Conservation (phyloP, 2,329 filamentous ascomycete species). For the Monilinia aucupariae region DNA sequence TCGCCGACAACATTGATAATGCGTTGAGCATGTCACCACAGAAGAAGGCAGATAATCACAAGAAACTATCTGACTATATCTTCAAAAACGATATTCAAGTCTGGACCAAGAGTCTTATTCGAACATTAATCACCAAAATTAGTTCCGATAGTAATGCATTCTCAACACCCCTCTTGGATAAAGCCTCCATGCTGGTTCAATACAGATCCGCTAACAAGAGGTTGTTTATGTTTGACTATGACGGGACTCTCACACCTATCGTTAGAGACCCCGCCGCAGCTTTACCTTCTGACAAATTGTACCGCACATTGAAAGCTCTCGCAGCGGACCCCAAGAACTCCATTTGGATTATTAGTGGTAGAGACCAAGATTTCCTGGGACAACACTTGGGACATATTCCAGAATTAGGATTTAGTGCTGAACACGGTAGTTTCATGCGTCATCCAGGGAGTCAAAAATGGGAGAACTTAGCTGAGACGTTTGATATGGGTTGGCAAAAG, state of each 20-base stretch:
- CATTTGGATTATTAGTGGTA: slow-evolving; percentile 98
- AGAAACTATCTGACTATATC: slow-evolving; percentile 75
- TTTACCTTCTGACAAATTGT: slow-evolving; percentile 77
- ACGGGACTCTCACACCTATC: slow-evolving; percentile 92
- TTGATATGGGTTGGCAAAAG: slow-evolving; percentile 88
- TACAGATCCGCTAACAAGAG: slow-evolving; percentile 73
- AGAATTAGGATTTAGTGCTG: slow-evolving; percentile 86
- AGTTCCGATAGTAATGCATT: slow-evolving; percentile 69
- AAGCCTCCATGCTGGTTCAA: slow-evolving; percentile 61
- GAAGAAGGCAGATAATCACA: slow-evolving; percentile 63
- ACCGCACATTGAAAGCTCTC: slow-evolving; percentile 72
- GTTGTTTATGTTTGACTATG: slow-evolving; percentile 98
- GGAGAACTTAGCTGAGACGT: slow-evolving; percentile 81
- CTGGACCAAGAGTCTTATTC: slow-evolving; percentile 78
- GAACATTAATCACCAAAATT: slow-evolving; percentile 73
- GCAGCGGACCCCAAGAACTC: slow-evolving; percentile 75
- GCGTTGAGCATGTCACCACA: slow-evolving; percentile 71
- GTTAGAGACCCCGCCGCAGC: slow-evolving; percentile 87
- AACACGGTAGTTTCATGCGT: slow-evolving; percentile 94
- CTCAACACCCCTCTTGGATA: slow-evolving; percentile 77
- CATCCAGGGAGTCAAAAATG: slow-evolving; percentile 70
- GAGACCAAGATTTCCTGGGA: slow-evolving; percentile 85
- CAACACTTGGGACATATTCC: slow-evolving; percentile 89
- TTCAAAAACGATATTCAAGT: slow-evolving; percentile 78
- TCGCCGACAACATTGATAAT: slow-evolving; percentile 75